Base-by-base conservation (phyloP, 2,329 filamentous ascomycete species). In the Emydomyces testavorans region DNA sequence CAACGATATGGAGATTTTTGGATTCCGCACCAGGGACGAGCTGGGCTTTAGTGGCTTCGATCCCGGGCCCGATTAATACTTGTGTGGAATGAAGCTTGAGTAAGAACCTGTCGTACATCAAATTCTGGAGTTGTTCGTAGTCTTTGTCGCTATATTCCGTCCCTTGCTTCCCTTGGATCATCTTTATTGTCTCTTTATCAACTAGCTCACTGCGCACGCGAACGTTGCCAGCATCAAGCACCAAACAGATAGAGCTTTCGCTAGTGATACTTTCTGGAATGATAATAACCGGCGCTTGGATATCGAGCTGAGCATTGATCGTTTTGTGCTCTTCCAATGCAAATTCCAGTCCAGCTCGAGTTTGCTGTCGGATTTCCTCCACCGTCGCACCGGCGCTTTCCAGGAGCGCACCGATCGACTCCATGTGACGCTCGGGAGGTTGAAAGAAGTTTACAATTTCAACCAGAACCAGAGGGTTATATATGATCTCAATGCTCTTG, bases 31-130 rank as follows among this genome's bases (percentile, higher is more conserved):
- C 77, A 23, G 79, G 73, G 10, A 77, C 75, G 2, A 98, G 73
- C 57, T 95, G 87, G 3, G 80, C 75, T 61, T 90, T 92, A 0
- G 93, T 92, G 54, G 86, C 85, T 46, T 93, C 83, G 40, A 98
- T 86, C 0, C 90, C 93, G 0, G 89, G 88, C 0, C 92, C 92
- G 53, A 98, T 94, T 37, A 99, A 75, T 15, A 98, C 80, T 65
- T 99, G 92, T 0, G 92, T 98, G 0, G 90, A 94, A 16, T 93
- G 83, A 23, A 99, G 73, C 60, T 94, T 94, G 57, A 99, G 78
- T 35, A 87, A 72, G 64, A 98, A 99, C 48, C 88, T 92, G 72
- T 99, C 92, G 61, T 99, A 99, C 84, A 99, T 94, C 57, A 94
- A 74, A 13, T 83, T 85, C 63, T 96, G 88, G 3, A 99, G 77